Evolutionary conservation across 1,139 yeast species (phyloP).

Genomic region (Pichia sp.): DNA sequence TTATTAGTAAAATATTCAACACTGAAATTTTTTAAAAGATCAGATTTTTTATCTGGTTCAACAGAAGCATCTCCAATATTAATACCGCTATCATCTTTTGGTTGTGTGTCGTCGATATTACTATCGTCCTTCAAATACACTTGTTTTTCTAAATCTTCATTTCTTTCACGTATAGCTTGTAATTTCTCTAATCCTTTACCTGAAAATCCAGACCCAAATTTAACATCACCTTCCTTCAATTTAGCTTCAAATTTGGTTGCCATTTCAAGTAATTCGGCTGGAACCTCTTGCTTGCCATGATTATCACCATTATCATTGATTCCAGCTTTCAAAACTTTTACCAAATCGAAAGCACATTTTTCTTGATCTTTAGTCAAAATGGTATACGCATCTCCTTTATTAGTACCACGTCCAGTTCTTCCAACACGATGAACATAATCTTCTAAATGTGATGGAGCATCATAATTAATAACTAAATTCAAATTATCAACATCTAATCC

Average conservation of each 20-base stretch:
- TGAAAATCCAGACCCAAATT: conserved; percentile 74
- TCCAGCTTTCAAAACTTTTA: conserved; percentile 52
- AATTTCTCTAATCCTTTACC: conserved; percentile 87
- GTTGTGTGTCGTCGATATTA: conserved; percentile 19
- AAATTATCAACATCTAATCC: conserved; percentile 88
- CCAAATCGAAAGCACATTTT: conserved; percentile 62
- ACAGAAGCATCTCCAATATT: not conserved
- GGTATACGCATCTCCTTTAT: conserved; percentile 70
- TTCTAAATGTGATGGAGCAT: conserved; percentile 88
- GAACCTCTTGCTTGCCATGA: conserved; percentile 50
- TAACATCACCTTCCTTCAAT: conserved; percentile 64
- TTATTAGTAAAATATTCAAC: too few relatives aligned
- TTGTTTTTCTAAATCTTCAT: conserved; percentile 27
- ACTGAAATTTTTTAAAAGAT: too few relatives aligned
- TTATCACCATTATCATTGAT: conserved; percentile 39
- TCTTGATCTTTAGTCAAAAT: conserved; percentile 63
- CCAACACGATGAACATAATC: conserved; percentile 97
- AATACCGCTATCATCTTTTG: conserved; percentile 8
- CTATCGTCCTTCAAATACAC: conserved; percentile 26
- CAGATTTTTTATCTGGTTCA: too few relatives aligned
- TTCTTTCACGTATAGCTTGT: conserved; percentile 60
- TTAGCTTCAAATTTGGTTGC: conserved; percentile 54
- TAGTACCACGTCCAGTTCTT: conserved; percentile 91
- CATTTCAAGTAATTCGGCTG: conserved; percentile 56
- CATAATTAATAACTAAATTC: conserved; percentile 75